A percentile compares a stretch with the other conserved stretches of the same genome.
These are phyloP conservation scores for Petunia hybrid DNA, from an alignment of 305 asterid genomes.

Conservation along the genomic window DNA sequence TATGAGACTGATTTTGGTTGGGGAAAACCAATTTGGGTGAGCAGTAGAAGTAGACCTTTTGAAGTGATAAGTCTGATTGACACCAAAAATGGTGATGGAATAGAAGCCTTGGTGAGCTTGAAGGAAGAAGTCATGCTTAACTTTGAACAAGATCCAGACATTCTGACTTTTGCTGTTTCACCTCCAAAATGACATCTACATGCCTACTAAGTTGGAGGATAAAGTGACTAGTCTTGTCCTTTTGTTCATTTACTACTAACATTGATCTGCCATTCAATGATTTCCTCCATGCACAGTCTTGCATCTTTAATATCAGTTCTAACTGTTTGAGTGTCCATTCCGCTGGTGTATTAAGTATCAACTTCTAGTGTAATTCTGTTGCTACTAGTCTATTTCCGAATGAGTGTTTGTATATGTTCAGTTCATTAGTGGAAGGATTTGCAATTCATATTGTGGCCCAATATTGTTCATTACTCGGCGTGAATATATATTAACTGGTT, in stretches of 20 bases:
- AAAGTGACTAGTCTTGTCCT: neutral
- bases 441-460: too few relatives aligned
- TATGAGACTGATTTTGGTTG: constrained; percentile 38
- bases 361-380: too few relatives aligned
- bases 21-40: constrained; percentile 37
- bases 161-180: neutral
- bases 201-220: neutral
- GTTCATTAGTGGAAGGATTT: too few relatives aligned
- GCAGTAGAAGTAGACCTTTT: neutral
- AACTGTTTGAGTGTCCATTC: too few relatives aligned
- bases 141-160: constrained; percentile 22
- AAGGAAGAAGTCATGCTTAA: constrained; percentile 32
- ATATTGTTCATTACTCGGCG: too few relatives aligned
- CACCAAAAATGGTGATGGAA: constrained; percentile 33
- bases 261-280: neutral
- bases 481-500: too few relatives aligned
- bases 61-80: constrained; percentile 27
- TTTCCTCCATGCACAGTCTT: neutral
- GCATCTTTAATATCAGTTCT: too few relatives aligned
- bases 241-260: neutral
- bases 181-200: neutral
- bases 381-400: too few relatives aligned
- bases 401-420: too few relatives aligned
- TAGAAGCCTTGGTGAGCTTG: constrained; percentile 29
- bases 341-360: too few relatives aligned